Conservation (phyloP, 768 basidiomycete species). For the Lenzites betulinus region DNA sequence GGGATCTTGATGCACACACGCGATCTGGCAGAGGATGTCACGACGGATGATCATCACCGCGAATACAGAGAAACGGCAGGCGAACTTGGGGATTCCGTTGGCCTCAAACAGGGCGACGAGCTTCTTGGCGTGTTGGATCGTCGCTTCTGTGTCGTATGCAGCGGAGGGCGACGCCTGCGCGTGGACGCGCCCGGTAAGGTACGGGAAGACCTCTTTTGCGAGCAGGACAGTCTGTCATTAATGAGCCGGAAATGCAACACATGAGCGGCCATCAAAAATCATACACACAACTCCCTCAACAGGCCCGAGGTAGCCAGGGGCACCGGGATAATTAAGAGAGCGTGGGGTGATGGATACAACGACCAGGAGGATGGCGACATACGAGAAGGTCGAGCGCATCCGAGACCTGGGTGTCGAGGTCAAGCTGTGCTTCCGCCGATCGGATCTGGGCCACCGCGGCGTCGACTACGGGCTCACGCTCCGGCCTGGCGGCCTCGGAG, state of each 20-base stretch:
- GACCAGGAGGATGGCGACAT: slow-evolving; percentile 12
- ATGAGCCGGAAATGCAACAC: neutral
- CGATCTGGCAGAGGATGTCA: slow-evolving; percentile 30
- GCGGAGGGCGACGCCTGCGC: slow-evolving; percentile 46
- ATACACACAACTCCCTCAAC: no score
- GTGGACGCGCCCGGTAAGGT: slow-evolving; percentile 45
- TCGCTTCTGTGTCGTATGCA: slow-evolving; percentile 44
- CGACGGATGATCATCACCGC: neutral
- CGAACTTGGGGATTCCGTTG: slow-evolving; percentile 44
- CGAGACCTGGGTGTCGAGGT: slow-evolving; percentile 31
- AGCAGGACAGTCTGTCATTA: slow-evolving; percentile 43
- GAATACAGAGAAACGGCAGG: neutral
- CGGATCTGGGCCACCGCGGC: slow-evolving; percentile 32
- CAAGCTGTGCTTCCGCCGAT: slow-evolving; percentile 18
- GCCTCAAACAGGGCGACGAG: slow-evolving; percentile 44
- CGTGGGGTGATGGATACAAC: no score
- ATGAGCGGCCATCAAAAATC: neutral
- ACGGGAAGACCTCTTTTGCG: slow-evolving; percentile 45
- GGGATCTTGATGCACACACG: slow-evolving; percentile 64
- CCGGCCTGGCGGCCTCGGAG: slow-evolving; percentile 36
- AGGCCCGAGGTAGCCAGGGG: no score
- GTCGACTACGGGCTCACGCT: slow-evolving; percentile 35
- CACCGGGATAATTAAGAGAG: neutral
- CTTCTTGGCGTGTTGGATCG: slow-evolving; percentile 44
- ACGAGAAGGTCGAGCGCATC: slow-evolving; percentile 45